Percentiles rank a stretch among this genome's conserved stretches.
Conservation (phyloP, 352 stramenopile species). For the Saprolegnia parasitica region DNA sequence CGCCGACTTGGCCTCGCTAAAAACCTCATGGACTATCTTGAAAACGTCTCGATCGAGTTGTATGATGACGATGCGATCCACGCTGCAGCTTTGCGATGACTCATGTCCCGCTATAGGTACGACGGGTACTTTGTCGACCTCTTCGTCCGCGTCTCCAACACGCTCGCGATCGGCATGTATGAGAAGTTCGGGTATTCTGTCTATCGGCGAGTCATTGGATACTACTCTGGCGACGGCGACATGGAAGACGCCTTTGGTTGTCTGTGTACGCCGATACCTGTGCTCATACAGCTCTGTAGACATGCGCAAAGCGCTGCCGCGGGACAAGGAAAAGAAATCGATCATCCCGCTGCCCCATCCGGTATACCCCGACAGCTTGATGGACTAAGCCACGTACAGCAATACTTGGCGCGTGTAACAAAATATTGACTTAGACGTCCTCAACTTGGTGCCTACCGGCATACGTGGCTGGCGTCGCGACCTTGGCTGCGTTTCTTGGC, state of each 20-base stretch:
- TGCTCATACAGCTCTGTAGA: conserved; percentile 42
- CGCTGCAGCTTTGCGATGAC: too few species aligned
- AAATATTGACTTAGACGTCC: conserved; percentile 5
- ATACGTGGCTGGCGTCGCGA: background rate
- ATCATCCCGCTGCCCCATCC: conserved; percentile 85
- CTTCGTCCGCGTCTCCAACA: conserved; percentile 97
- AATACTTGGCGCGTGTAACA: conserved; percentile 3
- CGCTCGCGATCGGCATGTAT: conserved; percentile 90
- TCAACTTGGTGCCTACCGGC: background rate
- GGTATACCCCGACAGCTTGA: conserved; percentile 61
- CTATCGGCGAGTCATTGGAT: conserved; percentile 88
- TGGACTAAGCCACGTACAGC: conserved; percentile 21
- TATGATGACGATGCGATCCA: conserved; percentile 31
- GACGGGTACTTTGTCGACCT: conserved; percentile 98
- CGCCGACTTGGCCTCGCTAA: conserved; percentile 87
- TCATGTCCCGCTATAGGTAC: conserved; percentile 33
- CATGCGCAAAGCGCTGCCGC: conserved; percentile 89
- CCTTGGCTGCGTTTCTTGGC: background rate
- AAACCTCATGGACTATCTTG: conserved; percentile 93
- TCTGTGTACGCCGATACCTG: background rate
- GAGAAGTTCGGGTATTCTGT: conserved; percentile 90
- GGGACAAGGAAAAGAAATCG: conserved; percentile 87
- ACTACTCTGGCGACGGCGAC: conserved; percentile 84
- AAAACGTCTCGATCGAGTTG: conserved; percentile 74
- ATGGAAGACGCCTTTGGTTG: conserved; percentile 86